Conservation (phyloP, 257 asterid genomes). For the Fraxinus americana region DNA sequence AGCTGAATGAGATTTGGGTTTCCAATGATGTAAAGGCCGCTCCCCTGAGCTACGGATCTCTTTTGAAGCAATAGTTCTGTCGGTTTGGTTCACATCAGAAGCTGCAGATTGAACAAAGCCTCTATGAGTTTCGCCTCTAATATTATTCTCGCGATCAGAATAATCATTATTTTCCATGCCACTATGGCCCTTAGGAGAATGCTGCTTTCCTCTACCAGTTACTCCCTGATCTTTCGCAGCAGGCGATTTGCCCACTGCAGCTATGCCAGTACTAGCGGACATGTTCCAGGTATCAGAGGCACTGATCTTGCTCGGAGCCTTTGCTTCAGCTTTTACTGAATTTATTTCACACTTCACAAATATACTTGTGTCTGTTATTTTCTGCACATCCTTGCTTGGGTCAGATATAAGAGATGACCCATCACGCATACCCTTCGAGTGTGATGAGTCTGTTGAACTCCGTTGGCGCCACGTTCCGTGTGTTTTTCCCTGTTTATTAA, state of each 20-base stretch:
- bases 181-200: constrained; percentile 46
- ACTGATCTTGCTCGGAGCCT: constrained; percentile 23
- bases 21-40: constrained; percentile 71
- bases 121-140: constrained; percentile 47
- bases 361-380: constrained; percentile 33
- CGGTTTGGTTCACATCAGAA: constrained; percentile 42
- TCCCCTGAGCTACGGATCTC: constrained; percentile 57
- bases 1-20: constrained; percentile 59
- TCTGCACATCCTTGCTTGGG: constrained; percentile 37
- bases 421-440: constrained; percentile 28
- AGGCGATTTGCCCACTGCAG: constrained; percentile 34
- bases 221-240: constrained; percentile 55
- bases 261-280: constrained; percentile 26
- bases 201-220: constrained; percentile 64
- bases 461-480: constrained; percentile 69
- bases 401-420: constrained; percentile 43
- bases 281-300: constrained; percentile 29
- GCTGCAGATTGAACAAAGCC: constrained; percentile 36
- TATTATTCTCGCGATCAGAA: constrained; percentile 37
- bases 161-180: constrained; percentile 39
- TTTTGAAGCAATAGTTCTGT: constrained; percentile 39
- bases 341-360: constrained; percentile 34
- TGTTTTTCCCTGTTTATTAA: constrained; percentile 56
- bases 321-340: constrained; percentile 36
- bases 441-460: constrained; percentile 46